Evolutionary conservation across 139 green algal species (phyloP), one percentile per base, ranked within the genome.

Genomic region (Picochlorum sp.): DNA sequence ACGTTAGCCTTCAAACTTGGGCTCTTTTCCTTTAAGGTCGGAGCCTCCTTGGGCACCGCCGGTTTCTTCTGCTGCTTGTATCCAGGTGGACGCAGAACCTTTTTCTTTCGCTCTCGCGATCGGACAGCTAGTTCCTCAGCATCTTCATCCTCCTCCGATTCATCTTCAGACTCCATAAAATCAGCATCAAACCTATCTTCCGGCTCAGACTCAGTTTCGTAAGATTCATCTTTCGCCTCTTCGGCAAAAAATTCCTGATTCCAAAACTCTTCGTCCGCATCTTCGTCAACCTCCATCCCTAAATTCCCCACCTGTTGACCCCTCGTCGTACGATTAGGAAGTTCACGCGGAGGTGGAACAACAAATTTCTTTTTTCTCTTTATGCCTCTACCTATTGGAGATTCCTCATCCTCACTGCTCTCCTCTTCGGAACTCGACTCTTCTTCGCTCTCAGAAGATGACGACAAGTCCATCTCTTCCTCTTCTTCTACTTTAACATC

Each of bases 181-280:
- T 95, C 86, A 12, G 61, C 69, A 60, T 95, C 86, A 4, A 75
- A 67, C 5, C 81, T 68, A 54, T 94, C 84, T 49, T 83, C 78
- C 1, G 71, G 61, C 45, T 89, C 76, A 3, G 41, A 49, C 49
- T 86, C 80, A 1, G 68, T 77, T 22, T 67, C 40, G 37, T 93
- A 94, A 33, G 81, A 73, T 18, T 75, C 70, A 52, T 94, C 84
- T 2, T 51, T 51, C 8, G 79, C 78, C 47, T 89, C 84, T 33
- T 89, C 74, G 0, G 59, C 39, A 33, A 91, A 88, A 25, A 82
- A 84, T 7, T 94, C 85, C 53, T 73, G 60, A 49, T 85, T 78
- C 86, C 86, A 95, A 41, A 95, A 95, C 59, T 89, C 79, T 20
- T 88, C 72, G 55, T 95, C 87, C 3, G 70, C 85, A 28, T 76